Conservation (phyloP, 441 rosid genomes). For the Hura crepitans region DNA sequence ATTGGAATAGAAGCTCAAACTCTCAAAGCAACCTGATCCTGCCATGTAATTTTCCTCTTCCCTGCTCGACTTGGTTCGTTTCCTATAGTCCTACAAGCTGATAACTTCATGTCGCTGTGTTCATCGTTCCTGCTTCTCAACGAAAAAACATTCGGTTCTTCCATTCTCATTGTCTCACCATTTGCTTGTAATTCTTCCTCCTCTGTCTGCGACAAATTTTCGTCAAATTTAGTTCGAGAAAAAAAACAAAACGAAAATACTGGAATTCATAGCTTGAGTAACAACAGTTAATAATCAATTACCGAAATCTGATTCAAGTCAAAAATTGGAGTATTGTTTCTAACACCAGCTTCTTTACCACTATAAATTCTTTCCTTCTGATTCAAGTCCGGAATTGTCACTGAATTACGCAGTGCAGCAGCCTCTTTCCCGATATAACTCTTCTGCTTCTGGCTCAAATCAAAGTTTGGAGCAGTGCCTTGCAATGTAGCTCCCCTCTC, state of each 20-base stretch:
- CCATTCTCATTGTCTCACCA: conserved; percentile 34
- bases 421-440: conserved; percentile 36
- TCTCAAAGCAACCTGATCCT: conserved; percentile 81
- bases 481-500: conserved; percentile 32
- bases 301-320: conserved; percentile 91
- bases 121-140: conserved; percentile 43
- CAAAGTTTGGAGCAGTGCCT: conserved; percentile 22
- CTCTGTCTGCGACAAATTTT: conserved; percentile 49
- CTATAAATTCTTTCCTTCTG: conserved; percentile 46
- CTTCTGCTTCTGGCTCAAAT: conserved; percentile 42
- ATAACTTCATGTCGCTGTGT: conserved; percentile 44
- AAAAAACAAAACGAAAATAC: neutral
- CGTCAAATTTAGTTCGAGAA: conserved; percentile 20
- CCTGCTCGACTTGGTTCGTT: conserved; percentile 51
- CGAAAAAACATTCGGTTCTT: conserved; percentile 39
- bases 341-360: conserved; percentile 38
- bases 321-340: conserved; percentile 39
- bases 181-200: conserved; percentile 58
- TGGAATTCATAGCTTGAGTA: neutral
- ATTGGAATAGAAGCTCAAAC: conserved; percentile 36
- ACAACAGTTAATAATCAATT: conserved; percentile 19
- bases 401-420: conserved; percentile 24
- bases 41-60: conserved; percentile 95
- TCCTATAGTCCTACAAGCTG: conserved; percentile 52
- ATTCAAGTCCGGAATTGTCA: conserved; percentile 44